Conservation (phyloP, 768 basidiomycete species). For the Tylopilus sp. region DNA sequence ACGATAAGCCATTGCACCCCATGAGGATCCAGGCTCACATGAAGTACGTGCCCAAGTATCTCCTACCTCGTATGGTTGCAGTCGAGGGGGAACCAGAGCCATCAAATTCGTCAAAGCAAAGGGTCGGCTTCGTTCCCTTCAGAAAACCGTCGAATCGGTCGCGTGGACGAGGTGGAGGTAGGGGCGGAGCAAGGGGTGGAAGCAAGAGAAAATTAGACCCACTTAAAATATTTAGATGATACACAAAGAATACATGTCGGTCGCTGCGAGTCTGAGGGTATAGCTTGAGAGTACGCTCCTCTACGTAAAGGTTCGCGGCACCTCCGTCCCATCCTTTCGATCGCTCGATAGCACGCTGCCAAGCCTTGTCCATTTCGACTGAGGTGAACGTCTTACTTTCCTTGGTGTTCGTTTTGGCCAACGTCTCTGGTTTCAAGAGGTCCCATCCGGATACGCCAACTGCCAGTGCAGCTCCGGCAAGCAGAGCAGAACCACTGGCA, state of each 20-base stretch:
- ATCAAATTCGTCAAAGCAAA: slow-evolving; percentile 18
- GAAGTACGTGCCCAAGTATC: slow-evolving; percentile 93
- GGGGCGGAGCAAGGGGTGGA: slow-evolving; percentile 31
- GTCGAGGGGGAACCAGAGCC: slow-evolving; percentile 33
- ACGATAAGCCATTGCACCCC: slow-evolving; percentile 93
- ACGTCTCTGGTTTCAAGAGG: slow-evolving; percentile 74
- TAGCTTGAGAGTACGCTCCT: neutral
- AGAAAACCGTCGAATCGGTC: slow-evolving; percentile 49
- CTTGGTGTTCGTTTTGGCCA: slow-evolving; percentile 82
- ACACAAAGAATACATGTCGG: neutral
- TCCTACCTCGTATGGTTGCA: slow-evolving; percentile 69
- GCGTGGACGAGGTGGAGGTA: slow-evolving; percentile 48
- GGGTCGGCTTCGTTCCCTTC: slow-evolving; percentile 69
- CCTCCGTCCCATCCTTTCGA: slow-evolving; percentile 79
- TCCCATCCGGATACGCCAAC: slow-evolving; percentile 92
- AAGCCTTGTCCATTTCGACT: slow-evolving; percentile 57
- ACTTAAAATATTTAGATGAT: slow-evolving; percentile 65
- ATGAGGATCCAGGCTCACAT: slow-evolving; percentile 89
- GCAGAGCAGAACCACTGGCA: slow-evolving; percentile 89
- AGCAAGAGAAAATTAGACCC: slow-evolving; percentile 78
- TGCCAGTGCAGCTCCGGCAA: slow-evolving; percentile 90
- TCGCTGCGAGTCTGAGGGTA: neutral
- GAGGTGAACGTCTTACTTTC: slow-evolving; percentile 69
- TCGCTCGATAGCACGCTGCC: slow-evolving; percentile 84
- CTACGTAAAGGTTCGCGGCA: slow-evolving; percentile 24